A percentile compares a stretch with the other conserved stretches of the same genome.
These are phyloP conservation scores for Neurospora sp. DNA, from an alignment of 495 filamentous ascomycete species.

Conservation along the genomic window DNA sequence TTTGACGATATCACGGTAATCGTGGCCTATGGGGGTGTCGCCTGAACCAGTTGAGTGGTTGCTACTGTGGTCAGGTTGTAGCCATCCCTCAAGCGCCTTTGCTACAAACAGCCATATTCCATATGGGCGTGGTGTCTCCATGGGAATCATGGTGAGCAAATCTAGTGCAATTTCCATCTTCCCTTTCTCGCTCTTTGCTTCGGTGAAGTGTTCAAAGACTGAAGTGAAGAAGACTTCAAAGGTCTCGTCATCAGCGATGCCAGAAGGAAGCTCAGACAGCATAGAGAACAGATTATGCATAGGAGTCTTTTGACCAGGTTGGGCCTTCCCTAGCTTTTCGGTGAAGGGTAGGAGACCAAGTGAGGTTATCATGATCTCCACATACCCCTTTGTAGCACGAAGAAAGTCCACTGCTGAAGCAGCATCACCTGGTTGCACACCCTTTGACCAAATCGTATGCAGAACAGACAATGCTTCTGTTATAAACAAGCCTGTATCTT, in stretches of 20 bases:
- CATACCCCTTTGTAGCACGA: constrained; percentile 47
- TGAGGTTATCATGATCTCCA: constrained; percentile 50
- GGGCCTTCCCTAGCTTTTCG: constrained; percentile 49
- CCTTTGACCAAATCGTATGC: constrained; percentile 53
- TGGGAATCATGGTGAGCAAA: constrained; percentile 27
- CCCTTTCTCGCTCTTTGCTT: constrained; percentile 29
- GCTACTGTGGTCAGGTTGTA: constrained; percentile 25
- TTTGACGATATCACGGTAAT: constrained; percentile 60
- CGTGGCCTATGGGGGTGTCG: constrained; percentile 35
- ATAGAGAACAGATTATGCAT: constrained; percentile 42
- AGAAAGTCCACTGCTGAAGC: constrained; percentile 40
- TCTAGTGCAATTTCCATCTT: constrained; percentile 33
- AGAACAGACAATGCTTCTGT: constrained; percentile 59
- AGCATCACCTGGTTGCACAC: constrained; percentile 11
- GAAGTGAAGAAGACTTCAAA: constrained; percentile 30
- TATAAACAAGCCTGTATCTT: constrained; percentile 70
- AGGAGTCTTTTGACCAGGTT: constrained; percentile 28
- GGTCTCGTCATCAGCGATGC: constrained; percentile 31
- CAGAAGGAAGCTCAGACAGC: constrained; percentile 33
- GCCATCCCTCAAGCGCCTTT: constrained; percentile 16
- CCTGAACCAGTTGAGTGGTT: constrained; percentile 22
- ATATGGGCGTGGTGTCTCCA: constrained; percentile 26
- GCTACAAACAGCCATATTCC: constrained; percentile 35
- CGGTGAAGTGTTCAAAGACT: constrained; percentile 38
- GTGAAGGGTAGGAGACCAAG: constrained; percentile 70